Evolutionary conservation across 23 red algal species (phyloP).

Genomic region (Cyanidioschyzon merolae): DNA sequence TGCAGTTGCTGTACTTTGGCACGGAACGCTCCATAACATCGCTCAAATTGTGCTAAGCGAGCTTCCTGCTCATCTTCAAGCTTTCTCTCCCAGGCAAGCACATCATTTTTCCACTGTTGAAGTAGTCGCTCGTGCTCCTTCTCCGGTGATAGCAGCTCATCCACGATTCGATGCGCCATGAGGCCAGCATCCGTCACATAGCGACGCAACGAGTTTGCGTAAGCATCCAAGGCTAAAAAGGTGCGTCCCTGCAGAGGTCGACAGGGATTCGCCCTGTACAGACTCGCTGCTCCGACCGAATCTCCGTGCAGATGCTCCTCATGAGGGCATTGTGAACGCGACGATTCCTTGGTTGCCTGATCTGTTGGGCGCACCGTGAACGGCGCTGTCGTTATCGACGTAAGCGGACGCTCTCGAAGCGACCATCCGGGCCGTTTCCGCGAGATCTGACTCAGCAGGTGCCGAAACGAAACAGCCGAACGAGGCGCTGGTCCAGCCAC

Average conservation of each 20-base stretch:
- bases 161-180: background rate
- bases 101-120: background rate
- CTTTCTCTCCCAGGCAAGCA: background rate
- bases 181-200: background rate
- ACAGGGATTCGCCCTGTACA: slow-evolving; percentile 5
- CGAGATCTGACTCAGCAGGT: background rate
- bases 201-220: background rate
- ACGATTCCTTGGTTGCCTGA: background rate
- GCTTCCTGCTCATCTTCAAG: background rate
- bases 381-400: background rate
- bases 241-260: background rate
- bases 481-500: background rate
- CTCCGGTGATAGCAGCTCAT: background rate
- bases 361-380: background rate
- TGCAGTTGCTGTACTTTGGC: background rate
- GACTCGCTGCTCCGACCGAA: background rate
- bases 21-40: background rate
- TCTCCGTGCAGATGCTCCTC: background rate
- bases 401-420: background rate
- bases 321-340: background rate
- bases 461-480: background rate
- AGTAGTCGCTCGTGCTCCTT: background rate
- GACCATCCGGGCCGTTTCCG: background rate
- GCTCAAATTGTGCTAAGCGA: background rate
- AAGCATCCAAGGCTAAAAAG: background rate